Percentiles rank a stretch among this genome's conserved stretches.
These are phyloP conservation scores for Sugiyamaella novakii DNA, from an alignment of 1,139 yeast species.

Conservation along the genomic window DNA sequence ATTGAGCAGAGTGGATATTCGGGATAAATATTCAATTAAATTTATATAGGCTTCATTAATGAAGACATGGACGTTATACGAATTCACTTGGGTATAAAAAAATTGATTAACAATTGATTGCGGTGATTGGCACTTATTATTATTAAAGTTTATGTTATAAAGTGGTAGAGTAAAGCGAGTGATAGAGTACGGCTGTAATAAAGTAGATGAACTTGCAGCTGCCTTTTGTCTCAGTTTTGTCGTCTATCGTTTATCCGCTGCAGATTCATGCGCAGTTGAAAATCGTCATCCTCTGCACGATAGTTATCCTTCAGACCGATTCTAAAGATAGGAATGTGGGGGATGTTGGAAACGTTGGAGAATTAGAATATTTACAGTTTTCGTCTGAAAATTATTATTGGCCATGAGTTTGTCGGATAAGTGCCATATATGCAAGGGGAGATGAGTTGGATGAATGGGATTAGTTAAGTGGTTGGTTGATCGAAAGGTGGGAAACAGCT, in stretches of 20 bases:
- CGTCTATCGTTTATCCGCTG: not conserved
- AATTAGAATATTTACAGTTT: too few species aligned
- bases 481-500: too few species aligned
- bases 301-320: too few species aligned
- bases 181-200: not conserved
- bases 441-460: not conserved
- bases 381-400: too few species aligned
- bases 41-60: not conserved
- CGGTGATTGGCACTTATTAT: too few species aligned
- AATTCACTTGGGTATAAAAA: not conserved
- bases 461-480: too few species aligned
- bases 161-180: too few species aligned
- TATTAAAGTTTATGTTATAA: too few species aligned
- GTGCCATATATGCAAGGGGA: too few species aligned
- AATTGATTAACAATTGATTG: not conserved
- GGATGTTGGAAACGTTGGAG: too few species aligned
- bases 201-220: not conserved
- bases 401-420: not conserved
- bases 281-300: too few species aligned
- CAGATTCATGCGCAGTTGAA: not conserved
- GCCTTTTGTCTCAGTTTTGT: not conserved
- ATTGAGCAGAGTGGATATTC: not conserved
- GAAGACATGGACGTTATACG: not conserved
- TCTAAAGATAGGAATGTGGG: too few species aligned
- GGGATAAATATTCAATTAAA: not conserved